These are phyloP conservation scores for Trametes cubensis DNA, from an alignment of 768 basidiomycete species.

Conservation along the genomic window DNA sequence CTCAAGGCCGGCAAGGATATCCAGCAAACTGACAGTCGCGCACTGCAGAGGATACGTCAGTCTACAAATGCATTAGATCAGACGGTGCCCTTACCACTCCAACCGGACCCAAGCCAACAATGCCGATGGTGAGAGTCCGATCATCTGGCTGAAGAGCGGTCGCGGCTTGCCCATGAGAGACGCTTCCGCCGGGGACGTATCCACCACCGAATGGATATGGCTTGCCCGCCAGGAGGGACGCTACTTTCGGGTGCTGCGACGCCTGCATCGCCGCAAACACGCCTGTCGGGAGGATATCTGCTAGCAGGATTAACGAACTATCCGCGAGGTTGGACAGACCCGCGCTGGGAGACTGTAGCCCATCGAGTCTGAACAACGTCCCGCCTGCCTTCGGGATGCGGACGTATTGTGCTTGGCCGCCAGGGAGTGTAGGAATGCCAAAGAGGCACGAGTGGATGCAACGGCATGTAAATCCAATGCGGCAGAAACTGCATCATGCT, in stretches of 20 bases:
- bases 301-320: slow-evolving; percentile 68
- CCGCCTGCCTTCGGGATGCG: slow-evolving; percentile 81
- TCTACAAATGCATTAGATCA: no score
- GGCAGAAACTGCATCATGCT: slow-evolving; percentile 56
- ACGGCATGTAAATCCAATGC: slow-evolving; percentile 71
- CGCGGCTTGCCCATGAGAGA: slow-evolving; percentile 6
- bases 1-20: slow-evolving; percentile 51
- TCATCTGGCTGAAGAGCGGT: slow-evolving; percentile 49
- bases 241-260: slow-evolving; percentile 70
- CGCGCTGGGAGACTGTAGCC: background rate
- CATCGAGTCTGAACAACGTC: slow-evolving; percentile 67
- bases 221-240: slow-evolving; percentile 57
- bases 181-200: slow-evolving; percentile 11
- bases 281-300: slow-evolving; percentile 81
- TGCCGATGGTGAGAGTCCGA: slow-evolving; percentile 56
- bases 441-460: slow-evolving; percentile 65
- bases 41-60: slow-evolving; percentile 43
- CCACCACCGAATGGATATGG: slow-evolving; percentile 53
- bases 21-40: slow-evolving; percentile 63
- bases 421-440: slow-evolving; percentile 65
- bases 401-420: slow-evolving; percentile 80
- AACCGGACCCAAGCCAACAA: slow-evolving; percentile 79
- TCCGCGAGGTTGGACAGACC: slow-evolving; percentile 45
- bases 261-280: slow-evolving; percentile 76
- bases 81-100: slow-evolving; percentile 51